These are phyloP conservation scores for Rutstroemia sp. DNA, from an alignment of 2,329 filamentous ascomycete species.

Conservation along the genomic window DNA sequence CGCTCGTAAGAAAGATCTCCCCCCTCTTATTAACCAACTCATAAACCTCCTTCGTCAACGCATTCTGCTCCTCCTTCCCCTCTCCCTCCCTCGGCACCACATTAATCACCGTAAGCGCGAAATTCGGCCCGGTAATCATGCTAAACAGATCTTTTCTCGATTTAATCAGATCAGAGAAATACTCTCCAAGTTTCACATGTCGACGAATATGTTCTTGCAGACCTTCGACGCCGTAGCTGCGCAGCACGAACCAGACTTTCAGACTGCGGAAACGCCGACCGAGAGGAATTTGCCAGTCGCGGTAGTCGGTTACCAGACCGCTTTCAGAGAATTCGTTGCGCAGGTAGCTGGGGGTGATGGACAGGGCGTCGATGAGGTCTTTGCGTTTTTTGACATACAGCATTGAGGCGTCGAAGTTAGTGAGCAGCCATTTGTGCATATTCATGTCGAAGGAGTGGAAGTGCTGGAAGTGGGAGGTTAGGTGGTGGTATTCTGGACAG, in stretches of 20 bases:
- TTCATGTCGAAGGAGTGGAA: constrained; percentile 93
- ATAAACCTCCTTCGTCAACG: constrained; percentile 65
- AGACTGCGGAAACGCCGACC: constrained; percentile 80
- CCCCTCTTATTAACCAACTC: constrained; percentile 66
- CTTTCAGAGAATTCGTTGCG: constrained; percentile 73
- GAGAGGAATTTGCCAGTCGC: constrained; percentile 95
- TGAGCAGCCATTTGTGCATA: constrained; percentile 95
- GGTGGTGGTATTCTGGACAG: constrained; percentile 70
- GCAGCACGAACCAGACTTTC: constrained; percentile 93
- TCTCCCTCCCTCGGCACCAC: constrained; percentile 39
- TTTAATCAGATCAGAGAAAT: constrained; percentile 56
- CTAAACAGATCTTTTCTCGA: constrained; percentile 63
- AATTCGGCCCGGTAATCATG: constrained; percentile 66
- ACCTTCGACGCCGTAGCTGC: constrained; percentile 72
- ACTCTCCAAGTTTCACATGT: constrained; percentile 61
- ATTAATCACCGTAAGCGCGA: constrained; percentile 72
- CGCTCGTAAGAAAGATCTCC: constrained; percentile 76
- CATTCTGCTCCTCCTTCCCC: constrained; percentile 49
- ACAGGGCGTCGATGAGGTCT: constrained; percentile 73
- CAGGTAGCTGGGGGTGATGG: constrained; percentile 74
- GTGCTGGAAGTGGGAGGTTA: constrained; percentile 50
- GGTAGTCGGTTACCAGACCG: constrained; percentile 86
- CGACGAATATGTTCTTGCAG: constrained; percentile 66
- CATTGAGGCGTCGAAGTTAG: constrained; percentile 82
- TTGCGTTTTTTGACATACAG: constrained; percentile 69